Base-by-base conservation (phyloP, 805 yeast genomes). In the Starmerella stigmatis region DNA sequence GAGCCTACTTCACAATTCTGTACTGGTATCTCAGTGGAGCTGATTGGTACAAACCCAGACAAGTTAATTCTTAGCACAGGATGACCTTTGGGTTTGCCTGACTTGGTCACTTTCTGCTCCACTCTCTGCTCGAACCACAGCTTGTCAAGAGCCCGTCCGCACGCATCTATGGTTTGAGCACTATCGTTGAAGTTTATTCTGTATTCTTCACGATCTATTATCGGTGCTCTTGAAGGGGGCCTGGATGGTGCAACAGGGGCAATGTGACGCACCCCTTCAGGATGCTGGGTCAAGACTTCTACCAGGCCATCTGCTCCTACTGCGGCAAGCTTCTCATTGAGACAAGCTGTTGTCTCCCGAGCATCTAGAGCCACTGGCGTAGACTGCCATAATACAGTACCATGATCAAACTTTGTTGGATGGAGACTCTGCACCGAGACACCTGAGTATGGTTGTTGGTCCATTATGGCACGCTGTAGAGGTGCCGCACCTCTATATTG, bases 361-460 rank as follows among this genome's bases (percentile, higher is more conserved):
- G 58, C 59, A 0, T 42, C 44, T 1, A 84, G 67, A 0, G 58
- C 53, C 0, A 75, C 54, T 21, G 67, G 67, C 2, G 57, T 57
- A 1, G 82, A 70, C 51, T 81, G 94, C 15, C 68, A 61, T 2
- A 92, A 59, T 0, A 89, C 73, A 1, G 70, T 66, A 1, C 98
- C 98, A 27, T 66, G 68, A 55, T 92, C 98, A 57, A 92, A 92
- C 58, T 77, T 72, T 1, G 81, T 71, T 0, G 96, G 96, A 58
- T 92, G 95, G 20, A 92, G 63, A 0, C 95, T 84, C 60, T 92
- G 98, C 0, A 92, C 73, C 0, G 96, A 75, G 15, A 86, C 94
- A 0, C 97, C 98, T 0, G 96, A 81, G 15, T 39, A 47, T 0
- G 50, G 28, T 52, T 81, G 86, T 32, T 70, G 69, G 48, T 81